phyloP scores from a whole-genome alignment of 306 rosid species.

The Prunus campanulata region DNA sequence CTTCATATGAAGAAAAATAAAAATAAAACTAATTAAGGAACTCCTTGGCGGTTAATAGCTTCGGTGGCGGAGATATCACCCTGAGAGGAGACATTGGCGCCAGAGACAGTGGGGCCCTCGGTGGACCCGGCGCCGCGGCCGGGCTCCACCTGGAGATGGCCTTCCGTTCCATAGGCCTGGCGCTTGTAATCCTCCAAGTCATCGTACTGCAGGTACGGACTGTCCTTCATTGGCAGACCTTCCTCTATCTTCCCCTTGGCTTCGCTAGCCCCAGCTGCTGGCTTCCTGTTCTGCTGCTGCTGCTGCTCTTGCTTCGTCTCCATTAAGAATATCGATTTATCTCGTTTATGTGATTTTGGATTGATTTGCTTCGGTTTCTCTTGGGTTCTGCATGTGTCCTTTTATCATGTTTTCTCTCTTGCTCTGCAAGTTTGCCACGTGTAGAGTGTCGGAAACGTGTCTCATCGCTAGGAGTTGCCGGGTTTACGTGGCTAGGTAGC shows the following conservation, averaged over 20 bases:
- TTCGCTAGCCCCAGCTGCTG: background rate
- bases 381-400: background rate
- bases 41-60: constrained; percentile 35
- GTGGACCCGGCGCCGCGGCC: constrained; percentile 78
- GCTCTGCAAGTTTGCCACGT: background rate
- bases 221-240: constrained; percentile 58
- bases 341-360: background rate
- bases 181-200: constrained; percentile 79
- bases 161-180: constrained; percentile 70
- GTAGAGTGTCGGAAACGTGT: background rate
- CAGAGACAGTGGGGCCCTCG: constrained; percentile 78
- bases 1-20: too few species aligned
- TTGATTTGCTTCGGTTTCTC: background rate
- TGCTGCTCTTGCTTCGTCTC: background rate
- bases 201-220: constrained; percentile 63
- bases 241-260: constrained; percentile 31
- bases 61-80: constrained; percentile 23
- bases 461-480: background rate
- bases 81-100: constrained; percentile 34
- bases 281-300: background rate
- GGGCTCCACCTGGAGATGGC: constrained; percentile 55
- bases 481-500: background rate
- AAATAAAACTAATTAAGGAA: background rate
- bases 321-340: background rate
- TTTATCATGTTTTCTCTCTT: background rate